A percentile compares a stretch with the other conserved stretches of the same genome.
Conservation (phyloP, 2,329 filamentous ascomycete species). For the Paecilomyces niveus region DNA sequence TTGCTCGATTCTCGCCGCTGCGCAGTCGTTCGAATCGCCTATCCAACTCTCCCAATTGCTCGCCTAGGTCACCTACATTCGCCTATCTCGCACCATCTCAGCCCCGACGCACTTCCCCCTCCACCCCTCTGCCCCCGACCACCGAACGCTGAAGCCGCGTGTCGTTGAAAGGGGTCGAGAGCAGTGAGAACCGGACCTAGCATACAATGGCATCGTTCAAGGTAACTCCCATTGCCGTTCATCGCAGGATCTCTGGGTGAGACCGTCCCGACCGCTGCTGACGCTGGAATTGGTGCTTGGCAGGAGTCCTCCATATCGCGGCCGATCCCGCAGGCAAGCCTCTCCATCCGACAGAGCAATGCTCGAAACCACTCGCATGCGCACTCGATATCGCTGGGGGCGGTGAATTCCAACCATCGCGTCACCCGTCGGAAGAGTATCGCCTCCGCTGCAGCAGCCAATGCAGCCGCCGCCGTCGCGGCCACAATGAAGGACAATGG, state of each 20-base stretch:
- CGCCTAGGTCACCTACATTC: not conserved
- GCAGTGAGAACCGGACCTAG: constrained; percentile 20
- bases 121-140: not conserved
- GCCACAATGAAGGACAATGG: constrained; percentile 62
- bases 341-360: constrained; percentile 57
- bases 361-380: constrained; percentile 64
- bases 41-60: not conserved
- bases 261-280: not conserved
- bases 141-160: constrained; percentile 2
- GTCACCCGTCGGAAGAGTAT: constrained; percentile 93
- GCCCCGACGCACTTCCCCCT: not conserved
- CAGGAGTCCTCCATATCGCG: constrained; percentile 50
- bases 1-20: not conserved
- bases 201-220: constrained; percentile 34
- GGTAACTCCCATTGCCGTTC: constrained; percentile 14
- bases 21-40: not conserved
- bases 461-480: constrained; percentile 60
- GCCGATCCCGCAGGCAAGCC: constrained; percentile 57
- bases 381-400: constrained; percentile 66
- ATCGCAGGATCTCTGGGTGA: not conserved
- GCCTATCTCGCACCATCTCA: not conserved
- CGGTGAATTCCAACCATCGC: constrained; percentile 74
- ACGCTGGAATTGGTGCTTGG: not conserved
- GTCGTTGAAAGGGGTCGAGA: constrained; percentile 20
- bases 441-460: constrained; percentile 64